These are phyloP conservation scores for Yamadazyma atlantica DNA, from an alignment of 1,139 yeast species.

Conservation along the genomic window DNA sequence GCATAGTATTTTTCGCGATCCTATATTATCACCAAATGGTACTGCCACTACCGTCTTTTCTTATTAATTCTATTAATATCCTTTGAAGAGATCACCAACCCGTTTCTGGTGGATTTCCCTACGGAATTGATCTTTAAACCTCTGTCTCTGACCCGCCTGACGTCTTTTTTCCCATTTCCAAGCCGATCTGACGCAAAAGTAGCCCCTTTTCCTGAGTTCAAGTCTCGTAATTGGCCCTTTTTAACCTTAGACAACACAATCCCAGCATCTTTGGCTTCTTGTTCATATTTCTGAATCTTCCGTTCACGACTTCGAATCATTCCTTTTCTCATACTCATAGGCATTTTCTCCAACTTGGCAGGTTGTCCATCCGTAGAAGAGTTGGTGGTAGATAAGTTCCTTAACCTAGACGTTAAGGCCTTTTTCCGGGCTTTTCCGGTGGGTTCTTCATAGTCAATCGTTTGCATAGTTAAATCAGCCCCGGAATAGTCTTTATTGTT, in stretches of 20 bases:
- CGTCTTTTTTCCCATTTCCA: constrained; percentile 46
- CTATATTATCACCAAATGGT: too few relatives aligned
- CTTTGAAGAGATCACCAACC: constrained; percentile 67
- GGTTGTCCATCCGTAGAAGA: constrained; percentile 41
- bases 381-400: constrained; percentile 52
- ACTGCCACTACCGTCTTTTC: background rate
- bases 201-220: constrained; percentile 55
- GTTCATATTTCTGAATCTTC: constrained; percentile 58
- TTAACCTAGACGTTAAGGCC: constrained; percentile 67
- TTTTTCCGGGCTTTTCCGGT: constrained; percentile 79
- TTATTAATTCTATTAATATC: constrained; percentile 57
- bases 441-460: constrained; percentile 66
- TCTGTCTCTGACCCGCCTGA: constrained; percentile 54
- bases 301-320: constrained; percentile 60
- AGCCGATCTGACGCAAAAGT: constrained; percentile 54
- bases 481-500: constrained; percentile 61
- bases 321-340: constrained; percentile 86
- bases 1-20: too few relatives aligned
- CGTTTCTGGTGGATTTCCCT: constrained; percentile 80
- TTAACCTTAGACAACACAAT: constrained; percentile 67
- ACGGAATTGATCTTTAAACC: constrained; percentile 78
- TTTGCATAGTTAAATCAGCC: constrained; percentile 70
- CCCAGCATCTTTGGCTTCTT: constrained; percentile 86
- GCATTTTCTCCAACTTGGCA: constrained; percentile 68
- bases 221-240: constrained; percentile 62